Conservation (phyloP, 2,329 filamentous ascomycete species). For the Graphium sp. region DNA sequence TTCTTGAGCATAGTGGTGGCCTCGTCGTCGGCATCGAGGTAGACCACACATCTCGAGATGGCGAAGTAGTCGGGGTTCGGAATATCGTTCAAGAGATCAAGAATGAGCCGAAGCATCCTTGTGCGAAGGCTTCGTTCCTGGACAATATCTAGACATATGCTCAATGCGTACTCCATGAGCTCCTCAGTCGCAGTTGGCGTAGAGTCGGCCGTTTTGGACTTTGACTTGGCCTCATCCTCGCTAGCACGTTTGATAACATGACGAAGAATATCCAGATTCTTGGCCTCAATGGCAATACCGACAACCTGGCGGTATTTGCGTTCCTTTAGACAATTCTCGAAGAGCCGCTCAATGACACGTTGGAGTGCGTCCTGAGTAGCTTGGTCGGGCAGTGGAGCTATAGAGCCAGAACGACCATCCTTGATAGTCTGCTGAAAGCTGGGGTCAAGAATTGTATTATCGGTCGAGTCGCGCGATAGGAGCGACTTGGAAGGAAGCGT, state of each 20-base stretch:
- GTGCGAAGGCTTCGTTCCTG: constrained; percentile 77
- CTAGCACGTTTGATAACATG: constrained; percentile 79
- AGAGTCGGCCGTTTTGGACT: constrained; percentile 31
- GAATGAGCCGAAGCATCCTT: constrained; percentile 75
- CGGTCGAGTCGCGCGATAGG: constrained; percentile 63
- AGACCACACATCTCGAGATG: constrained; percentile 94
- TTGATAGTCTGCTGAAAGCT: constrained; percentile 35
- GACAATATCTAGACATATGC: constrained; percentile 95
- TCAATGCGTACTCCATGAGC: constrained; percentile 87
- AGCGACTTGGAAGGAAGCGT: constrained; percentile 87
- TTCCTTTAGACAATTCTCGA: constrained; percentile 74
- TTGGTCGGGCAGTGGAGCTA: constrained; percentile 51
- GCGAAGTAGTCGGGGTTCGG: constrained; percentile 92
- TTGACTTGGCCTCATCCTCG: constrained; percentile 61
- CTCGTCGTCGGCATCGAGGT: constrained; percentile 81
- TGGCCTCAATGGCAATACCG: constrained; percentile 88
- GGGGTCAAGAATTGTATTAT: constrained; percentile 44
- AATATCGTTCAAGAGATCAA: constrained; percentile 89
- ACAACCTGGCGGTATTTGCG: constrained; percentile 91
- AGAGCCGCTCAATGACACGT: constrained; percentile 71
- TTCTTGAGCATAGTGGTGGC: constrained; percentile 73
- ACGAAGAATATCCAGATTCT: constrained; percentile 75
- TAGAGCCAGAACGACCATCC: constrained; percentile 34
- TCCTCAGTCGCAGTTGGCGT: constrained; percentile 57
- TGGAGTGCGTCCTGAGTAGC: constrained; percentile 69